Conservation (phyloP, 495 filamentous ascomycete species). For the Glonium stellatum region DNA sequence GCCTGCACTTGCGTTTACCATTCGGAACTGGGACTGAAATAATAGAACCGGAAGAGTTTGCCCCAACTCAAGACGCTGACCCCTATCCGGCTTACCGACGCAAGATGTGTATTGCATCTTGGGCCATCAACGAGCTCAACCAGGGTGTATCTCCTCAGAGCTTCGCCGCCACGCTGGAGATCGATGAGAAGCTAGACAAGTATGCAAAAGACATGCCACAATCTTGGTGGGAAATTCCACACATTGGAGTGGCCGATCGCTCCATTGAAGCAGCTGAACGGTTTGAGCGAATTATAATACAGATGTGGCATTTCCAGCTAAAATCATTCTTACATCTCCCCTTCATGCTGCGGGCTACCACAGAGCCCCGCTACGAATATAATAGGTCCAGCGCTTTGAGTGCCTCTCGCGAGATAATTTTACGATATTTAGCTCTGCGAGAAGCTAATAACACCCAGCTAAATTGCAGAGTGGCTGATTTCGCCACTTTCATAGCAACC, state of each 20-base stretch:
- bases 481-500: slow-evolving; percentile 36
- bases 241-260: slow-evolving; percentile 23
- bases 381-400: slow-evolving; percentile 36
- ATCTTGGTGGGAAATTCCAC: too few species aligned
- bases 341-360: slow-evolving; percentile 12
- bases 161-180: too few species aligned
- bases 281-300: slow-evolving; percentile 28
- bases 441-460: slow-evolving; percentile 16
- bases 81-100: too few species aligned
- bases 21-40: too few species aligned
- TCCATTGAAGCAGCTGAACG: slow-evolving; percentile 19
- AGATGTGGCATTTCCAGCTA: slow-evolving; percentile 13
- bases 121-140: too few species aligned
- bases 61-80: too few species aligned
- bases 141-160: too few species aligned
- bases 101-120: too few species aligned
- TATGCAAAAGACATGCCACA: too few species aligned
- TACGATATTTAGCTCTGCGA: slow-evolving; percentile 37
- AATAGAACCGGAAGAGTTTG: too few species aligned
- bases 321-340: slow-evolving; percentile 14
- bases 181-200: too few species aligned
- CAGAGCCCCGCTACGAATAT: slow-evolving; percentile 28
- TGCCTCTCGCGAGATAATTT: slow-evolving; percentile 37
- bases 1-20: too few species aligned
- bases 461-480: slow-evolving; percentile 39